Base-by-base conservation (phyloP, 306 rosid species). In the Spatholobus suberectus region DNA sequence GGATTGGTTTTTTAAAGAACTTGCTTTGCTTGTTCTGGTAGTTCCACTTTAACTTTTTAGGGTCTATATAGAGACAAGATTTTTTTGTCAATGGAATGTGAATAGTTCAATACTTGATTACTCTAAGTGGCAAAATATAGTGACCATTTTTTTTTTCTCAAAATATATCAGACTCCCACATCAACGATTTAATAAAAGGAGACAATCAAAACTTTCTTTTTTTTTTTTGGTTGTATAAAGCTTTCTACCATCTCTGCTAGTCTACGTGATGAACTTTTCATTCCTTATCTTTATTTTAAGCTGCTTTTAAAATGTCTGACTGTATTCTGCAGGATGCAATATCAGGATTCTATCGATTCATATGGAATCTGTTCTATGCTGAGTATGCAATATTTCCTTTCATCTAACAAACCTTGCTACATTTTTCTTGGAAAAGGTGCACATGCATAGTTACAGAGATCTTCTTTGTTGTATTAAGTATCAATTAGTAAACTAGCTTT, bases 301-400 rank as follows among this genome's bases (percentile, higher is more conserved):
- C 63, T 82, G 51, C 65, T 69, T 70, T 44, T 84, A 17, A 67
- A 82, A 71, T 70, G 51, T 85, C 65, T 63, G 74, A 46, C 8
- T 86, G 63, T 81, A 75, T 87, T 76, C 11, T 90, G 90, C 98
- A 96, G 98, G 99, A 91, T 87, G 98, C 97, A 78, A 92, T 93
- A 69, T 90, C 94, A 6, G 84, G 81, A 61, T 96, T 81, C 90
- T 96, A 96, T 79, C 89, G 97, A 63, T 96, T 96, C 85, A 93
- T 96, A 79, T 96, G 98, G 99, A 96, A 93, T 87, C 93, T 92
- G 43, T 93, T 93, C 82, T 93, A 96, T 80, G 93, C 97, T 40
- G 99, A 93, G 90, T 96, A 95, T 68, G 85, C 91, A 63, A 62
- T 93, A 75, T 96, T 95, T 82, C 99, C 99, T 20, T 85, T 96